Conservation (phyloP, 345 rosid species). For the Ceriops tagal region DNA sequence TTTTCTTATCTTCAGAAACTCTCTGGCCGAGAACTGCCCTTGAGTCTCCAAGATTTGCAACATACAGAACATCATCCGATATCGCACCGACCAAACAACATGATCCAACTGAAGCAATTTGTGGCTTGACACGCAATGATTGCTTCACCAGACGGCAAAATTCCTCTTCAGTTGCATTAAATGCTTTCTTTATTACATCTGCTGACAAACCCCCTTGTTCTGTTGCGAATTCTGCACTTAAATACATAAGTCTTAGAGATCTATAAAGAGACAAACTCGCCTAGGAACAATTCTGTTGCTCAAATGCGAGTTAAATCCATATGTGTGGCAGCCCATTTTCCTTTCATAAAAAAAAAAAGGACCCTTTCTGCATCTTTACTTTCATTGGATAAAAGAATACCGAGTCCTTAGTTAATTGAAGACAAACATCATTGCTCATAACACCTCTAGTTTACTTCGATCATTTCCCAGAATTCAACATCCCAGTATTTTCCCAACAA, state of each 20-base stretch:
- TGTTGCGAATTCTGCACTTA: constrained; percentile 53
- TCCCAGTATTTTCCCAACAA: too few relatives aligned
- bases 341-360: too few relatives aligned
- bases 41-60: constrained; percentile 94
- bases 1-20: constrained; percentile 36
- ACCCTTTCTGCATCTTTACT: too few relatives aligned
- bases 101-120: constrained; percentile 91
- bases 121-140: constrained; percentile 58
- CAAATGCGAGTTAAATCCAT: neutral
- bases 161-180: constrained; percentile 84
- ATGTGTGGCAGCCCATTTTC: neutral
- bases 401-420: too few relatives aligned
- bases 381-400: too few relatives aligned
- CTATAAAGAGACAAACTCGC: neutral
- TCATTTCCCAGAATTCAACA: too few relatives aligned
- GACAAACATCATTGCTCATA: too few relatives aligned
- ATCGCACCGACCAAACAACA: constrained; percentile 94
- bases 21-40: constrained; percentile 87
- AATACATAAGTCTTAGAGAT: neutral
- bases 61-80: constrained; percentile 60
- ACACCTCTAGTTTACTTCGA: too few relatives aligned
- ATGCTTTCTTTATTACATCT: constrained; percentile 81
- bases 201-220: constrained; percentile 85
- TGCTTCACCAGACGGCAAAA: constrained; percentile 74
- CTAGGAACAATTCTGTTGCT: neutral